A percentile compares a stretch with the other conserved stretches of the same genome.
These are phyloP conservation scores for Crucibulum laeve DNA, from an alignment of 768 basidiomycete species.

Conservation along the genomic window DNA sequence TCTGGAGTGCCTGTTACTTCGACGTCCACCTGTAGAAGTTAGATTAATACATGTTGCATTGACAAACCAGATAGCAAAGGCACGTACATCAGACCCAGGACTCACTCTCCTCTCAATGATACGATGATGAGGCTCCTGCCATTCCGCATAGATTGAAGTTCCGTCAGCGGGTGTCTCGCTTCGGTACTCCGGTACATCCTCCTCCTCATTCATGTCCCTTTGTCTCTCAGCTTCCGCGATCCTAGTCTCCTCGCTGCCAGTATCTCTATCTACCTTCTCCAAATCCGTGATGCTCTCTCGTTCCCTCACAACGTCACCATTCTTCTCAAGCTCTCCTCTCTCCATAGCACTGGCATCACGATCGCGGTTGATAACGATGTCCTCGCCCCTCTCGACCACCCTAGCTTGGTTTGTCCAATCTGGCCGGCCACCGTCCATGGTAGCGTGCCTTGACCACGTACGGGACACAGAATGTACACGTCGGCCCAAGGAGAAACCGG, in stretches of 20 bases:
- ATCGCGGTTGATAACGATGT: slow-evolving; percentile 88
- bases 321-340: slow-evolving; percentile 16
- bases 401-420: slow-evolving; percentile 84
- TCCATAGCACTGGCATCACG: slow-evolving; percentile 52
- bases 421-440: slow-evolving; percentile 34
- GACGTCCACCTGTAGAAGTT: slow-evolving; percentile 49
- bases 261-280: slow-evolving; percentile 3
- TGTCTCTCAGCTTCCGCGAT: not conserved
- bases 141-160: slow-evolving; percentile 15
- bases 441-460: slow-evolving; percentile 82
- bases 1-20: slow-evolving; percentile 14
- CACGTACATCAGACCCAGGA: slow-evolving; percentile 23
- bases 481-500: slow-evolving; percentile 87
- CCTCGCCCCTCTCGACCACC: slow-evolving; percentile 64
- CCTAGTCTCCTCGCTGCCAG: slow-evolving; percentile 7
- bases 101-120: slow-evolving; percentile 20
- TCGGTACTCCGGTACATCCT: slow-evolving; percentile 7
- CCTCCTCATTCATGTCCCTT: not conserved
- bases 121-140: slow-evolving; percentile 20
- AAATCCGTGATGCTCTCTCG: not conserved
- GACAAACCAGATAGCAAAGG: not conserved
- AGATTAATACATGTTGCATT: not conserved
- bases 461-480: slow-evolving; percentile 88
- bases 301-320: slow-evolving; percentile 6
- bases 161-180: slow-evolving; percentile 16